A percentile compares a stretch with the other conserved stretches of the same genome.
These are phyloP conservation scores for Croton laevigatus DNA, from an alignment of 441 rosid species.

Conservation along the genomic window DNA sequence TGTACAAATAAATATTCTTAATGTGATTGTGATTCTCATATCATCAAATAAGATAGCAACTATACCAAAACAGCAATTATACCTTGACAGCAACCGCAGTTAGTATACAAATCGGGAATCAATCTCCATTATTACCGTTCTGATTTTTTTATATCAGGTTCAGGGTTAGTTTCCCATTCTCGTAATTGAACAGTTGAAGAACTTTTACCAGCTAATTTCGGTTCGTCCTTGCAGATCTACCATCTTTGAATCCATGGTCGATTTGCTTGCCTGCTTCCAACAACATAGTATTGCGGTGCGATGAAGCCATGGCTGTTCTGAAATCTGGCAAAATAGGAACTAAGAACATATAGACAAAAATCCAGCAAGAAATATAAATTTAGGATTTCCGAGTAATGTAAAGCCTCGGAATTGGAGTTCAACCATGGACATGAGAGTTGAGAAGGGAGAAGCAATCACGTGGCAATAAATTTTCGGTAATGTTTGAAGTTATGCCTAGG, in stretches of 20 bases:
- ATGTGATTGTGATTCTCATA: too few relatives aligned
- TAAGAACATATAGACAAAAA: neutral
- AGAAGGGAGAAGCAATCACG: too few relatives aligned
- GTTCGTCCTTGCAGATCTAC: neutral
- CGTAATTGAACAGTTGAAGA: neutral
- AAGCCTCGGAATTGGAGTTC: too few relatives aligned
- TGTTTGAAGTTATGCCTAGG: too few relatives aligned
- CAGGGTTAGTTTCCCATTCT: neutral
- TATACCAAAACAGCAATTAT: too few relatives aligned
- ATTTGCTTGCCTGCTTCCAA: neutral
- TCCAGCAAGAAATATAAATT: neutral
- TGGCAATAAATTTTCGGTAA: too few relatives aligned
- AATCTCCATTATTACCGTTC: neutral
- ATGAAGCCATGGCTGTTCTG: neutral
- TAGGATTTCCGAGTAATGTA: too few relatives aligned
- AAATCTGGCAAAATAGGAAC: neutral
- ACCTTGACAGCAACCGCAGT: too few relatives aligned
- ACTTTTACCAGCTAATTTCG: neutral
- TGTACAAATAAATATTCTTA: too few relatives aligned
- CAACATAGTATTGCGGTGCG: neutral
- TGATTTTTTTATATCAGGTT: too few relatives aligned
- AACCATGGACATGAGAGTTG: too few relatives aligned
- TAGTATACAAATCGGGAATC: neutral
- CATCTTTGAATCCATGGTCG: slow-evolving; percentile 1
- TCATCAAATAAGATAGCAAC: too few relatives aligned